phyloP scores from a whole-genome alignment of 2,329 filamentous ascomycete genomes.

The Alternaria arbusti region DNA sequence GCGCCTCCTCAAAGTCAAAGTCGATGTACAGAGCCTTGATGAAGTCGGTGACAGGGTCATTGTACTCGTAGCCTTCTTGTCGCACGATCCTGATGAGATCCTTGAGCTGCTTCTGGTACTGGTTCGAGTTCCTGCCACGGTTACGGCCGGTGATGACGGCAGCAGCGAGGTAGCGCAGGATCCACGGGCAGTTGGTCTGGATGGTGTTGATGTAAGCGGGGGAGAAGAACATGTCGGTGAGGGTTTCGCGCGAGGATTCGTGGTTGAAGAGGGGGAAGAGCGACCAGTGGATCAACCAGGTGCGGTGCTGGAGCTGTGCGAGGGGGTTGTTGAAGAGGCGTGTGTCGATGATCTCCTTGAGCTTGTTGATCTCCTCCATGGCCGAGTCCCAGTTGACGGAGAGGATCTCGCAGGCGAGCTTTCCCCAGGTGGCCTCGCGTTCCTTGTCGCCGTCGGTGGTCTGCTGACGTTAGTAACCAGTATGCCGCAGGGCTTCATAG shows the following conservation, averaged over 20 bases:
- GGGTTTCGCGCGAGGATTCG: slow-evolving; percentile 84
- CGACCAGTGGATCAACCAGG: slow-evolving; percentile 97
- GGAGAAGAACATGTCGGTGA: slow-evolving; percentile 97
- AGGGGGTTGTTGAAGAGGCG: slow-evolving; percentile 96
- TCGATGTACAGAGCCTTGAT: slow-evolving; percentile 94
- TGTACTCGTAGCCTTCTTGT: slow-evolving; percentile 98
- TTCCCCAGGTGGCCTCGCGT: slow-evolving; percentile 94
- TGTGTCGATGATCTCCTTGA: slow-evolving; percentile 81
- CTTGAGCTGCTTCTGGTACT: slow-evolving; percentile 98
- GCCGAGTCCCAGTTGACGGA: slow-evolving; percentile 93
- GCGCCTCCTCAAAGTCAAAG: slow-evolving; percentile 97
- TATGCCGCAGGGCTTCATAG: not conserved
- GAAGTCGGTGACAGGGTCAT: slow-evolving; percentile 94
- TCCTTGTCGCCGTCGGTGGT: slow-evolving; percentile 99
- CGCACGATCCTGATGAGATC: slow-evolving; percentile 93
- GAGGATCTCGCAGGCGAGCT: slow-evolving; percentile 94
- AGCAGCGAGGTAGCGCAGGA: slow-evolving; percentile 89
- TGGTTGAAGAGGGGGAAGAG: slow-evolving; percentile 99
- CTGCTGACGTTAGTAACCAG: slow-evolving; percentile 23
- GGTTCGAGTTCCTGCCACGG: slow-evolving; percentile 75
- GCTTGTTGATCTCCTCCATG: slow-evolving; percentile 68
- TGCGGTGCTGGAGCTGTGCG: slow-evolving; percentile 93
- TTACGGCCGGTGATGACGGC: slow-evolving; percentile 89
- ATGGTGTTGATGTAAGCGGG: slow-evolving; percentile 99
- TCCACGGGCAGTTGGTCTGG: slow-evolving; percentile 96